Evolutionary conservation across 371 early-diverging fungal genomes (phyloP).

Genomic region (Polyrhizophydium stewartii): DNA sequence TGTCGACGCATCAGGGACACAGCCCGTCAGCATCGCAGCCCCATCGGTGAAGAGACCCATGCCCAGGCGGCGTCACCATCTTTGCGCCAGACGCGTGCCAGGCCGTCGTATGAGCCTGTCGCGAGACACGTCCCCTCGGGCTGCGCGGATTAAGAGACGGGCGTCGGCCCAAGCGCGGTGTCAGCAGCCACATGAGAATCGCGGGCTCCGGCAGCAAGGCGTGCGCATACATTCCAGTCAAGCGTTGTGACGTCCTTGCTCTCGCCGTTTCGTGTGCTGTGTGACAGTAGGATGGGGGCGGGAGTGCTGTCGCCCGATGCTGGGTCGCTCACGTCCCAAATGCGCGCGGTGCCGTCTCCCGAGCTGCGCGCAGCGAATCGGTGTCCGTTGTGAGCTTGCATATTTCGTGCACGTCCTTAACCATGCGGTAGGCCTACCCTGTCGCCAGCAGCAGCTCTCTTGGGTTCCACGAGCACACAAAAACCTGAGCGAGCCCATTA

Average conservation of each 20-base stretch:
- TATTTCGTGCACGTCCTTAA: too few species aligned
- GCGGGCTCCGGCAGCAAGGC: too few species aligned
- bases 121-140: conserved; percentile 78
- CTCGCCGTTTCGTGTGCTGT: conserved; percentile 23
- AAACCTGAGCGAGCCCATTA: conserved; percentile 57
- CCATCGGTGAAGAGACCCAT: background rate
- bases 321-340: conserved; percentile 57
- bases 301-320: background rate
- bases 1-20: conserved; percentile 10
- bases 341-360: conserved; percentile 80
- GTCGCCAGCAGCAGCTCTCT: conserved; percentile 69
- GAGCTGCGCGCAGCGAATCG: conserved; percentile 32
- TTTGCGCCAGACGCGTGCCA: conserved; percentile 78
- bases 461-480: conserved; percentile 87
- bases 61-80: conserved; percentile 9
- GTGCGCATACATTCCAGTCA: conserved; percentile 81
- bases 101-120: conserved; percentile 90
- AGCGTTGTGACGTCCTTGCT: conserved; percentile 79
- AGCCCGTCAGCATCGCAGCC: background rate
- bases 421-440: too few species aligned
- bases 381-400: too few species aligned
- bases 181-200: too few species aligned
- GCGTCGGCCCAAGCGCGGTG: too few species aligned
- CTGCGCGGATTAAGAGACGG: conserved; percentile 45
- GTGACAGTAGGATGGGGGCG: background rate